Percentiles rank a stretch among this genome's conserved stretches.
Conservation (phyloP, 2,329 filamentous ascomycete genomes). For the Neonectria punicea region DNA sequence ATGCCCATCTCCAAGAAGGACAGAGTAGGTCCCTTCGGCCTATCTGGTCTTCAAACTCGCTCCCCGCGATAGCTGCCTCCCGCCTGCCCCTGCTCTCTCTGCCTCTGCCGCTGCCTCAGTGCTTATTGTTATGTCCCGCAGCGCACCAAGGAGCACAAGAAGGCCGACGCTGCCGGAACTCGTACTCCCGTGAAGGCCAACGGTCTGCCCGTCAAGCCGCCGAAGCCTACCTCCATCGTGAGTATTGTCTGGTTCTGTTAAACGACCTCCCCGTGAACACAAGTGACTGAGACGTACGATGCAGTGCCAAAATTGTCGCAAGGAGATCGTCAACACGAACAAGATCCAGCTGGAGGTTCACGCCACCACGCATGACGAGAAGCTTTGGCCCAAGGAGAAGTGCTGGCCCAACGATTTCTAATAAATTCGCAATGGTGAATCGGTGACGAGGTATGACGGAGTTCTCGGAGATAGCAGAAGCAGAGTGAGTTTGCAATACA, state of each 20-base stretch:
- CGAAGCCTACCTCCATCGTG: constrained; percentile 53
- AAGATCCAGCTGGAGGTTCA: constrained; percentile 63
- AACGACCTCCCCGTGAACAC: background rate
- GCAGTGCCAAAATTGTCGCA: constrained; percentile 62
- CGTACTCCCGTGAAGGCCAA: constrained; percentile 64
- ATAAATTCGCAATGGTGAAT: background rate
- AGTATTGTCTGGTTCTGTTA: background rate
- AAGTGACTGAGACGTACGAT: constrained; percentile 8
- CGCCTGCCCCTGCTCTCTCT: background rate
- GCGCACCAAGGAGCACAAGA: constrained; percentile 65
- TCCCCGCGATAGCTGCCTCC: background rate
- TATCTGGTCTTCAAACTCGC: background rate
- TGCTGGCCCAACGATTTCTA: constrained; percentile 64
- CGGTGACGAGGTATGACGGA: background rate
- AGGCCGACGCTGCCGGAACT: constrained; percentile 64
- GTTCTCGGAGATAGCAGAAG: background rate
- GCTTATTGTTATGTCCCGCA: constrained; percentile 35
- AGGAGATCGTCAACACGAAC: constrained; percentile 63
- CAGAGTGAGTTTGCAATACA: background rate
- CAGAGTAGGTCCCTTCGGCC: constrained; percentile 6
- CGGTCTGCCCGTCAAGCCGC: constrained; percentile 63
- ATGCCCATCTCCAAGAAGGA: constrained; percentile 20
- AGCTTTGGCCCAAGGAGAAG: constrained; percentile 66
- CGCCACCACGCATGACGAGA: constrained; percentile 60
- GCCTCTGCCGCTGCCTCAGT: background rate